phyloP scores from a whole-genome alignment of 192 early-diverging fungal species.

The Dissophora globulifera region DNA sequence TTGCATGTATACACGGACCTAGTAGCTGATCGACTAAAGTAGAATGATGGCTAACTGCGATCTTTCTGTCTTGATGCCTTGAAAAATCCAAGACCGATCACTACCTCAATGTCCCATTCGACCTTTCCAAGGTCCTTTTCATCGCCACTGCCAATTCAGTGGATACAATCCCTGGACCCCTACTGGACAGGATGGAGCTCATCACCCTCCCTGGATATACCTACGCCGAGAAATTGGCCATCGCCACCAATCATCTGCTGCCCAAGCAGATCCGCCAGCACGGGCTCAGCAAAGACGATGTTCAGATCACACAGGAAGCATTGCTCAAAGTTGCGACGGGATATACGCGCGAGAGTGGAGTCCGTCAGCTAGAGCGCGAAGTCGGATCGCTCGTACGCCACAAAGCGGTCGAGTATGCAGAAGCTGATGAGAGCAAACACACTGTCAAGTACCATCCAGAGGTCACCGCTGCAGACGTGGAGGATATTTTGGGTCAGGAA shows the following conservation, averaged over 20 bases:
- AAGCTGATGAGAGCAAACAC: conserved; percentile 57
- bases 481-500: conserved; percentile 74
- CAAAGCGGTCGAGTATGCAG: conserved; percentile 74
- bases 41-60: neutral
- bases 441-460: conserved; percentile 54
- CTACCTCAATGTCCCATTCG: conserved; percentile 77
- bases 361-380: conserved; percentile 78
- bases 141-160: conserved; percentile 86
- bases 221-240: conserved; percentile 84
- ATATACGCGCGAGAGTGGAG: conserved; percentile 86
- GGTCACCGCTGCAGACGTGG: conserved; percentile 61
- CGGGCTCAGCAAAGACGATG: conserved; percentile 60
- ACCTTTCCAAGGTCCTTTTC: conserved; percentile 77
- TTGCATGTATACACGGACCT: too few relatives aligned
- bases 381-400: conserved; percentile 76
- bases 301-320: conserved; percentile 66
- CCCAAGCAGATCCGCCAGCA: conserved; percentile 79
- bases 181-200: conserved; percentile 88
- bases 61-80: too few relatives aligned
- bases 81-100: conserved; percentile 66
- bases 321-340: conserved; percentile 70
- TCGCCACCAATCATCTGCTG: conserved; percentile 76
- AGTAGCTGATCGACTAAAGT: too few relatives aligned
- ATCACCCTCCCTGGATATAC: conserved; percentile 84
- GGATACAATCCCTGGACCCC: conserved; percentile 79